These are phyloP conservation scores for Stevia rebaudiana DNA, from an alignment of 140 eudicot genomes.

Conservation along the genomic window DNA sequence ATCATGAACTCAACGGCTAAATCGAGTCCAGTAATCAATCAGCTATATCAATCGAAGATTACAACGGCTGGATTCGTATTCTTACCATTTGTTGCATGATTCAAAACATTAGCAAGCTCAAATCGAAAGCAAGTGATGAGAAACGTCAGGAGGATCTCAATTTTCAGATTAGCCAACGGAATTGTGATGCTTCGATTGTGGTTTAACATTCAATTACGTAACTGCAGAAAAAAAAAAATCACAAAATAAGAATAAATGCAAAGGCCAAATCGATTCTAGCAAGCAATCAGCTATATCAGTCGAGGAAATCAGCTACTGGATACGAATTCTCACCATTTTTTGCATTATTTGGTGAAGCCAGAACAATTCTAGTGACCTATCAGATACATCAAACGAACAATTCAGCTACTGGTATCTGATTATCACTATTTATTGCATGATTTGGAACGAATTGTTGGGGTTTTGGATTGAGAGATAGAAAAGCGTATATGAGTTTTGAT, in stretches of 20 bases:
- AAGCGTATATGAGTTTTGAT: background rate
- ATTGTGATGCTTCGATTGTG: background rate
- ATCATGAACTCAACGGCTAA: background rate
- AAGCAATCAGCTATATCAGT: too few relatives aligned
- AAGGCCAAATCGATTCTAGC: background rate
- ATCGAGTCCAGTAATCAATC: background rate
- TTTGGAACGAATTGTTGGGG: background rate
- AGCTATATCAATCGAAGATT: background rate
- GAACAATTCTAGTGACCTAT: background rate
- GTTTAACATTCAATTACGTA: conserved; percentile 9
- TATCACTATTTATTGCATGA: conserved; percentile 16
- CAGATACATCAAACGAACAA: background rate
- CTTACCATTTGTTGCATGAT: conserved; percentile 17
- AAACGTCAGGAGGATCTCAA: background rate
- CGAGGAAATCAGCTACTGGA: too few relatives aligned
- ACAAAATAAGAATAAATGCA: background rate
- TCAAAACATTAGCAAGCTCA: background rate
- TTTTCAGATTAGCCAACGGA: conserved; percentile 1
- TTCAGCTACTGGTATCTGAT: background rate
- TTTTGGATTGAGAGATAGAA: background rate
- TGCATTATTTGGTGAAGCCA: too few relatives aligned
- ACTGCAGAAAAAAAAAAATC: background rate
- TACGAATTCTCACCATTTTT: too few relatives aligned
- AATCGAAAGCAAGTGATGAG: background rate
- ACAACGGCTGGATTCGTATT: background rate